Conservation (phyloP, 169 alveolate species). For the Eimeria tenella region DNA sequence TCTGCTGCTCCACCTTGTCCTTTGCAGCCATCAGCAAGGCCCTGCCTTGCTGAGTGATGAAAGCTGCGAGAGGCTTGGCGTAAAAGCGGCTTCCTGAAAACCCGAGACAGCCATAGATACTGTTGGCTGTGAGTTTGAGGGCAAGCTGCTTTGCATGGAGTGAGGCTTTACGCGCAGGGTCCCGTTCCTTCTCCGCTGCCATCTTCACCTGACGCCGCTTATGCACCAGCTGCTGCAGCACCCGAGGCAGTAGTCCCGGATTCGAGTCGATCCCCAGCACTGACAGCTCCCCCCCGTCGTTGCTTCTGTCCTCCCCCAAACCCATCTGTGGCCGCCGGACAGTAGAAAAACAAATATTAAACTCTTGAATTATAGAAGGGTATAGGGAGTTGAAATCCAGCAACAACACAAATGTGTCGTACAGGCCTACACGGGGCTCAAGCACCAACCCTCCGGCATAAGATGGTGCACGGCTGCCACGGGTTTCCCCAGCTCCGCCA, state of each 20-base stretch:
- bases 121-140: constrained; percentile 98
- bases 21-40: constrained; percentile 91
- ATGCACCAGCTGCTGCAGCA: constrained; percentile 88
- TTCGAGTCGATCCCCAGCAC: constrained; percentile 41
- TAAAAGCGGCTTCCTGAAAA: constrained; percentile 97
- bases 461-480: constrained; percentile 62
- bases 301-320: constrained; percentile 27
- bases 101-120: constrained; percentile 99
- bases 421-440: constrained; percentile 98
- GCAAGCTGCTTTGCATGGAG: constrained; percentile 97
- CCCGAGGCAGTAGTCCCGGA: constrained; percentile 84
- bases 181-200: constrained; percentile 85
- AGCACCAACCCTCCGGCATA: constrained; percentile 99
- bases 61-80: constrained; percentile 98
- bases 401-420: constrained; percentile 96
- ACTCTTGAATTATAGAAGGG: constrained; percentile 99
- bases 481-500: constrained; percentile 18
- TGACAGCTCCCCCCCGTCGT: neutral
- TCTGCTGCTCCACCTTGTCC: constrained; percentile 93
- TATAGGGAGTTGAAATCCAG: constrained; percentile 99
- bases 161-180: constrained; percentile 88
- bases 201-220: constrained; percentile 92
- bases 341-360: constrained; percentile 99
- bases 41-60: constrained; percentile 97
- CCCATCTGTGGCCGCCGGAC: constrained; percentile 86